These are phyloP conservation scores for Solanum tarijense DNA, from an alignment of 257 asterid genomes.

Conservation along the genomic window DNA sequence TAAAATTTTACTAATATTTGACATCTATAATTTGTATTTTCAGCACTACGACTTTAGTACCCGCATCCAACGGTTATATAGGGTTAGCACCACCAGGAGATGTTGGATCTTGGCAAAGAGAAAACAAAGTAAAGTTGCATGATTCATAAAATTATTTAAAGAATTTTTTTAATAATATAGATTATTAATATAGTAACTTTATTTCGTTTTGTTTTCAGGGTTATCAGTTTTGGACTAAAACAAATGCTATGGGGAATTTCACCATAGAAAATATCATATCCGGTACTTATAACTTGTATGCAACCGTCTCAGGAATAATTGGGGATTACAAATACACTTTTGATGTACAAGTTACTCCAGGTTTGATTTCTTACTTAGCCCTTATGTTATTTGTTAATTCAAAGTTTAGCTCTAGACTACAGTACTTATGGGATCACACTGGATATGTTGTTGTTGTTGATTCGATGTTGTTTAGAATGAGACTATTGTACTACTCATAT, in stretches of 20 bases:
- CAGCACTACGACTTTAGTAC: neutral
- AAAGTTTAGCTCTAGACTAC: neutral
- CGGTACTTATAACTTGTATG: constrained; percentile 50
- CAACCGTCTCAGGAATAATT: constrained; percentile 31
- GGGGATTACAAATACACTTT: constrained; percentile 52
- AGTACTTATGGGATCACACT: neutral
- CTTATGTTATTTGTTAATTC: neutral
- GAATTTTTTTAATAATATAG: neutral
- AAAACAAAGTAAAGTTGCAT: constrained; percentile 33
- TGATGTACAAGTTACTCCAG: constrained; percentile 22
- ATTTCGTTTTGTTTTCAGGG: constrained; percentile 18
- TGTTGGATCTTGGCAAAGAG: constrained; percentile 70
- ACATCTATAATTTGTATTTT: neutral
- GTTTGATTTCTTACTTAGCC: neutral
- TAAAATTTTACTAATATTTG: neutral
- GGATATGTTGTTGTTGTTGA: too few relatives aligned
- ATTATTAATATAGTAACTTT: neutral
- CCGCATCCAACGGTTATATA: constrained; percentile 34
- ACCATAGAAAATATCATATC: constrained; percentile 28
- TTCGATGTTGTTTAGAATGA: neutral
- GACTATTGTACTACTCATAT: neutral
- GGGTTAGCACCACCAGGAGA: constrained; percentile 58
- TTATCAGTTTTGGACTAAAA: constrained; percentile 56
- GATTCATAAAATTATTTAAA: neutral
- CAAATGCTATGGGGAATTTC: constrained; percentile 33